phyloP scores from a whole-genome alignment of 805 yeast species.

The Starmerella apicola region DNA sequence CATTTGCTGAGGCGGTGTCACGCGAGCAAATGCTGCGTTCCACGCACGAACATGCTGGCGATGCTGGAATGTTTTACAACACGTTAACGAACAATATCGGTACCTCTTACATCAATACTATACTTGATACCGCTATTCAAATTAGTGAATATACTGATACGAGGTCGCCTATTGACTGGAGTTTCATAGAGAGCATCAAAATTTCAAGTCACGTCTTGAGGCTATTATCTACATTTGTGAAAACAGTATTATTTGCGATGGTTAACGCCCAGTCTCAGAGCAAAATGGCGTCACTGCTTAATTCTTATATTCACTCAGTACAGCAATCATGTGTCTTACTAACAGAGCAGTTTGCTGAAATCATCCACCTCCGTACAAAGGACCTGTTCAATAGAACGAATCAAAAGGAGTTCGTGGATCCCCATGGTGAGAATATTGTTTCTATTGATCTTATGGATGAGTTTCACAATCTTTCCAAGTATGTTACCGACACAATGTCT shows the following conservation, averaged over 20 bases:
- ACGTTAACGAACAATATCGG: slow-evolving; percentile 59
- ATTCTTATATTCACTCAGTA: slow-evolving; percentile 36
- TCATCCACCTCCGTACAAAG: slow-evolving; percentile 40
- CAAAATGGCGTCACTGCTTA: slow-evolving; percentile 49
- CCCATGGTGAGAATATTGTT: slow-evolving; percentile 23
- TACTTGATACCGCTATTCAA: slow-evolving; percentile 50
- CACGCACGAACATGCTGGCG: slow-evolving; percentile 37
- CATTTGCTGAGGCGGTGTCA: slow-evolving; percentile 66
- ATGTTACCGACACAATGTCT: slow-evolving; percentile 31
- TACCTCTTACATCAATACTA: slow-evolving; percentile 58
- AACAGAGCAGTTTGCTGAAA: slow-evolving; percentile 43
- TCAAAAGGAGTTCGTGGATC: slow-evolving; percentile 48
- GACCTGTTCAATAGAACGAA: slow-evolving; percentile 52
- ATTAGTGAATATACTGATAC: slow-evolving; percentile 26
- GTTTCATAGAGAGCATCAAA: slow-evolving; percentile 39
- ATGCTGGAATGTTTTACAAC: slow-evolving; percentile 55
- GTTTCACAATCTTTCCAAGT: slow-evolving; percentile 33
- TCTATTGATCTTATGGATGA: slow-evolving; percentile 40
- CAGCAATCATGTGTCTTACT: slow-evolving; percentile 55
- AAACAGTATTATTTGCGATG: slow-evolving; percentile 65
- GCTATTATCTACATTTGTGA: slow-evolving; percentile 57
- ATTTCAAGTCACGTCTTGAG: slow-evolving; percentile 47
- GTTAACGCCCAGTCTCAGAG: slow-evolving; percentile 42
- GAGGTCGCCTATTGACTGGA: slow-evolving; percentile 31
- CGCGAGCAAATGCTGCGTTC: slow-evolving; percentile 48